phyloP scores from a whole-genome alignment of 2,329 filamentous ascomycete species.

The Cryphonectria parasitica region DNA sequence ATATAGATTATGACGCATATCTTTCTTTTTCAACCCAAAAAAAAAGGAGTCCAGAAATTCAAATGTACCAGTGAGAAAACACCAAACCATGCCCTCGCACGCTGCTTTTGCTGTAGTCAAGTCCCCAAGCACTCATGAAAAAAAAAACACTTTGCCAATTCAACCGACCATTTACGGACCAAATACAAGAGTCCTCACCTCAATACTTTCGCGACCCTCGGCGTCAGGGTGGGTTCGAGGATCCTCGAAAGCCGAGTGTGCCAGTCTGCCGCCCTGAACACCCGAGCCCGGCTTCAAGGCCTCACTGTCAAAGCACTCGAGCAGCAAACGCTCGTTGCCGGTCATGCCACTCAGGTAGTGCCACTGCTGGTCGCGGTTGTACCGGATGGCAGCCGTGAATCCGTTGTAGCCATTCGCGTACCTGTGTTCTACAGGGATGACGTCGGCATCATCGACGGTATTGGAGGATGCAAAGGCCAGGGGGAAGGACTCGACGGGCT shows the following conservation, averaged over 20 bases:
- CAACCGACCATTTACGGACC: slow-evolving; percentile 49
- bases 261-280: slow-evolving; percentile 59
- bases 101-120: not conserved
- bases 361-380: slow-evolving; percentile 69
- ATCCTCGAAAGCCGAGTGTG: slow-evolving; percentile 82
- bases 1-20: not conserved
- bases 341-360: slow-evolving; percentile 81
- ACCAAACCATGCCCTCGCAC: not conserved
- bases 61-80: not conserved
- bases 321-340: slow-evolving; percentile 70
- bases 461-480: slow-evolving; percentile 71
- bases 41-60: not conserved
- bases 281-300: slow-evolving; percentile 50
- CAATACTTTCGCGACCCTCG: slow-evolving; percentile 81
- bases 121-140: not conserved
- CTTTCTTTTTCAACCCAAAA: not conserved
- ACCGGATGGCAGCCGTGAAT: slow-evolving; percentile 72
- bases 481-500: slow-evolving; percentile 67
- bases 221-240: slow-evolving; percentile 71
- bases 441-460: slow-evolving; percentile 62
- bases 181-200: slow-evolving; percentile 85
- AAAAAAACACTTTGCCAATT: not conserved
- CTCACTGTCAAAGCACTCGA: slow-evolving; percentile 79
- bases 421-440: slow-evolving; percentile 74
- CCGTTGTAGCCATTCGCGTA: slow-evolving; percentile 71